Percentiles rank a stretch among this genome's conserved stretches.
These are phyloP conservation scores for Penicillium italicum DNA, from an alignment of 2,329 filamentous ascomycete genomes.

Conservation along the genomic window DNA sequence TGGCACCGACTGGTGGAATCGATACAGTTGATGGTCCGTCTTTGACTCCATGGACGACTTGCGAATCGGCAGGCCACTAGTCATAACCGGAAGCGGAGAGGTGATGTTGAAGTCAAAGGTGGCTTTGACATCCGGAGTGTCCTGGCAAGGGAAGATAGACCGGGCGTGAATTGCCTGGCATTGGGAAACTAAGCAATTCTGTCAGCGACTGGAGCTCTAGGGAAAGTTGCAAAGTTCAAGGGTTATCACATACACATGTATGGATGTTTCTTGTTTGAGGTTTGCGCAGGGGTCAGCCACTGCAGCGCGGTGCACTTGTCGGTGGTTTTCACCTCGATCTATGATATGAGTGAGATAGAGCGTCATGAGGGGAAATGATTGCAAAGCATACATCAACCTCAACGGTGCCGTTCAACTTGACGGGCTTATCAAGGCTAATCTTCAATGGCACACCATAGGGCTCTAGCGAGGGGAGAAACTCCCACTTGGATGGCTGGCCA, in stretches of 20 bases:
- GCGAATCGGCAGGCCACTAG: conserved; percentile 69
- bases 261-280: conserved; percentile 89
- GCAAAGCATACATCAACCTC: conserved; percentile 45
- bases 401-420: conserved; percentile 47
- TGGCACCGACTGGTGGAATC: conserved; percentile 84
- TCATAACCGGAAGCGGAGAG: conserved; percentile 84
- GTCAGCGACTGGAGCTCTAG: neutral
- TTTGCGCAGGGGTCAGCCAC: conserved; percentile 91
- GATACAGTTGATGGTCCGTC: conserved; percentile 62
- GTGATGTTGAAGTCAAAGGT: conserved; percentile 85
- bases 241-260: conserved; percentile 68
- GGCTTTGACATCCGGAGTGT: conserved; percentile 96
- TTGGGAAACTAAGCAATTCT: conserved; percentile 63
- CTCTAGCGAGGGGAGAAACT: conserved; percentile 64
- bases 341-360: conserved; percentile 3
- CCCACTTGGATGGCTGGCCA: conserved; percentile 63
- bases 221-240: neutral
- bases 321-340: conserved; percentile 76
- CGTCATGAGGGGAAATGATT: neutral
- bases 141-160: conserved; percentile 93
- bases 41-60: conserved; percentile 53
- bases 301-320: conserved; percentile 86
- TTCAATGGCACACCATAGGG: conserved; percentile 59
- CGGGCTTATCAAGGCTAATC: conserved; percentile 47
- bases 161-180: conserved; percentile 95